Evolutionary conservation across 495 filamentous ascomycete species (phyloP), one percentile per base, ranked within the genome.

Genomic region (Lasiosphaeria ovina): DNA sequence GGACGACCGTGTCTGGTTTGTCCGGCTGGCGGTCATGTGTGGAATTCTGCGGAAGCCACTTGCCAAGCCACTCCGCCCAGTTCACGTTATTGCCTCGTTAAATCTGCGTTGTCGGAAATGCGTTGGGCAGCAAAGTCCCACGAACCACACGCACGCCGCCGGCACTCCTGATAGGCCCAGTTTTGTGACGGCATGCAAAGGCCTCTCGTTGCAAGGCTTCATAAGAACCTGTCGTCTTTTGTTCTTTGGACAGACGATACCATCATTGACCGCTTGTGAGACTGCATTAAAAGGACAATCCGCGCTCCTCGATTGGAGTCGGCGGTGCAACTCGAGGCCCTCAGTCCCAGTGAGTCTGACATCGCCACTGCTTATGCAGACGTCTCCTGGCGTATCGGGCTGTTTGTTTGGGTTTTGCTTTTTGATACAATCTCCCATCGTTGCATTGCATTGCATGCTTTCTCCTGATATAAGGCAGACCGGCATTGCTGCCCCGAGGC

Each of bases 1-100:
- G 44, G 44, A 24, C 24, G 24, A 24, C 24, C 35, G 35, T 51
- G 42, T 56, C 31, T 14, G 16, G 49, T 42, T 50, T 54, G 47
- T n/a, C 44, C 12, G 12, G 44, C 44, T 9, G 16, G 44, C 12
- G 16, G 16, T 47, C 44, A 47, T 47, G 12, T 47, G 44, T 14
- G 44, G 12, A 47, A 42, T 42, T n/a, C 12, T 47, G 4, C 12
- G 44, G 6, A 11, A n/a, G 44, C 24, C 24, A 24, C 24, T 24
- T 24, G 24, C 12, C 44, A 42, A 47, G 44, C 44, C 44, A 47
- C 16, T 24, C 24, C 12, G 44, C 12, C 6, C 11, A 47, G 44
- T 4, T 47, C 12, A n/a, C 44, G 4, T n/a, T 14, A 47, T n/a
- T 47, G 44, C 44, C 12, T n/a, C 44, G 12, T 47, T 3, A 5